Evolutionary conservation across 441 rosid species (phyloP), one percentile per base, ranked within the genome.

Genomic region (Breynia disticha): DNA sequence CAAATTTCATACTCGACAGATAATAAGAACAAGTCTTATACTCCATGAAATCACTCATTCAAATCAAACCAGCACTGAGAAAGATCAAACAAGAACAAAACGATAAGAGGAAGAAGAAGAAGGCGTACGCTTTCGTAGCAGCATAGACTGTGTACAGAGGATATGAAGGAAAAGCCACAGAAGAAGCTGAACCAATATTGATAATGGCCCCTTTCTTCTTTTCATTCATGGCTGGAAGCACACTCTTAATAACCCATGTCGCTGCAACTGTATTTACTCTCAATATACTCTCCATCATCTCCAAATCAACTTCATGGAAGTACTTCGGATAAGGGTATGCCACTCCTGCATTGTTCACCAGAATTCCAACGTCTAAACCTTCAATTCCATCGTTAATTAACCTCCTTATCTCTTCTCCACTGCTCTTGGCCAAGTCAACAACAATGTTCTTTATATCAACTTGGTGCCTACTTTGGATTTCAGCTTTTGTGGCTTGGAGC

Each of bases 121-220:
- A 19, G 12, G 15, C 83, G 59, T 74, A 89, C 95, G 87, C 86
- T 80, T 89, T 89, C 14, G 95, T 79, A 11, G 97, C 79, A 13
- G 81, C 93, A 57, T 89, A 89, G 28, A 82, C 60, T 19, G 95
- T 62, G 63, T 57, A 80, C 18, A 86, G 78, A 57, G 97, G 97
- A 67, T 77, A 89, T 4, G 91, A 79, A 72, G 97, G 95, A 18
- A 86, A 77, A 24, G 75, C 82, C 38, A 70, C 62, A 35, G 80
- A 68, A 1, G 95, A 90, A 1, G 83, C 95, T 1, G 97, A 85
- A n/a, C 97, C 84, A 43, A 86, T 72, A 57, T 82, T 86, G 9
- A 89, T 75, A 11, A 89, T 68, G 4, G 95, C 88, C 17, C 95
- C 97, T 59, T 74, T 76, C 52, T 71, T 77, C 70, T 87, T 73